Base-by-base conservation (phyloP, 129 eudicot species). In the Heracleum sosnowskyi region DNA sequence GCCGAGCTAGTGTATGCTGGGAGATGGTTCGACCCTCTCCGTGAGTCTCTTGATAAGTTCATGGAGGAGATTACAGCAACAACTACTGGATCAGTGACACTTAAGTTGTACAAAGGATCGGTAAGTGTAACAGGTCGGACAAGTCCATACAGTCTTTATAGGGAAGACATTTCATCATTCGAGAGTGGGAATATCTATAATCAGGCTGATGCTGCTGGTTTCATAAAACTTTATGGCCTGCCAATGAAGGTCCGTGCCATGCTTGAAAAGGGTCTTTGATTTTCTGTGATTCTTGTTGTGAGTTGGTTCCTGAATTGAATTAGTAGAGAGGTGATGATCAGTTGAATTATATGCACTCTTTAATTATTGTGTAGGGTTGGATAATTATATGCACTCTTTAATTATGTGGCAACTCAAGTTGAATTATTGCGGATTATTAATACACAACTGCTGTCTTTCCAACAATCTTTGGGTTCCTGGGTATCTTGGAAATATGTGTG, bases 191-290 rank as follows among this genome's bases (percentile, higher is more conserved):
- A 92, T 53, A 92, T 95, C 35, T 95, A 95, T 55, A 78, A 95
- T 81, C 99, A 95, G 69, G 99, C 99, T 16, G 99, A 95, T 88
- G 99, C 99, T 79, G 99, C 97, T 79, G 99, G 99, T 26, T 95
- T 95, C 78, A 95, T 95, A 0, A 79, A 82, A 83, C 88, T 95
- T 37, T 91, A 90, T 78, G 96, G 99, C 71, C 72, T 95, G 82
- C 96, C 97, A 11, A 95, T 89, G 91, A 86, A 97, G 84, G 96
- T 95, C 36, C 79, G 99, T 20, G 99, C 99, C 51, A 95, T 95
- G 99, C 96, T 95, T 73, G 99, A 95, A 84, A 91, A 90, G 75
- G 96, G 93, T 33, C 77, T 77, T 4, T 78, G 63, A 78, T 66
- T 16, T 12, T 44, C 29, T 34, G 47, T 34, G 2, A 33, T 55